Evolutionary conservation across 179 eudicot genomes (phyloP), one percentile per base, ranked within the genome.

Genomic region (Beta lomatogona): DNA sequence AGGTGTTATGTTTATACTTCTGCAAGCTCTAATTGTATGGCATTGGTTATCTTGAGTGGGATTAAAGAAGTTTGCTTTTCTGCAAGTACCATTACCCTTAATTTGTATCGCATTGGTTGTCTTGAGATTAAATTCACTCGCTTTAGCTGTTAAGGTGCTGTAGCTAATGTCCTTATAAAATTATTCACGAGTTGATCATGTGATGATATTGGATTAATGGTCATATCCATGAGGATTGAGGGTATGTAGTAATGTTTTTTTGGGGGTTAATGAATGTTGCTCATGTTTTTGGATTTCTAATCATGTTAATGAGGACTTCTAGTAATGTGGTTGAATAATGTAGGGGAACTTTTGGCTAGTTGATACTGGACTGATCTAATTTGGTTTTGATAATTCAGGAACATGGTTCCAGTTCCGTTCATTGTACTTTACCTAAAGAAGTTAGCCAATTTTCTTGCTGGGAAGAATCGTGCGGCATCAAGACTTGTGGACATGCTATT

Each of bases 361-460:
- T 69, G 76, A 60, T 60, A 19, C 3, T 21, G 3, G 9, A 4
- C 22, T 55, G 48, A 75, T 44, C 68, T 71, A 46, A 55, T 59
- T 69, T 45, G 57, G 58, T 64, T 63, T 6, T 83, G 13, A 11
- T 5, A 60, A 9, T 66, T 68, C 80, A 95, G 99, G 93, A 96
- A 96, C 87, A 96, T 96, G 98, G 86, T 92, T 28, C 98, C 97
- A 14, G 99, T 96, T 75, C 99, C 99, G 46, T 92, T 96, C 77
- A 96, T 96, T 44, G 63, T 96, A 65, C 93, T 96, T 55, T 96
- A 90, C 86, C 80, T 95, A 76, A 95, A 94, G 84, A 87, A 78
- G 82, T 65, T 94, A 46, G 94, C 99, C 15, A 91, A 85, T 58
- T 94, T 90, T 81, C 82, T 92, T 46, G 89, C 95, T 44, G 88